Percentiles rank a stretch among this genome's conserved stretches.
Conservation (phyloP, 139 green algal species). For the Dunaliella sp. region DNA sequence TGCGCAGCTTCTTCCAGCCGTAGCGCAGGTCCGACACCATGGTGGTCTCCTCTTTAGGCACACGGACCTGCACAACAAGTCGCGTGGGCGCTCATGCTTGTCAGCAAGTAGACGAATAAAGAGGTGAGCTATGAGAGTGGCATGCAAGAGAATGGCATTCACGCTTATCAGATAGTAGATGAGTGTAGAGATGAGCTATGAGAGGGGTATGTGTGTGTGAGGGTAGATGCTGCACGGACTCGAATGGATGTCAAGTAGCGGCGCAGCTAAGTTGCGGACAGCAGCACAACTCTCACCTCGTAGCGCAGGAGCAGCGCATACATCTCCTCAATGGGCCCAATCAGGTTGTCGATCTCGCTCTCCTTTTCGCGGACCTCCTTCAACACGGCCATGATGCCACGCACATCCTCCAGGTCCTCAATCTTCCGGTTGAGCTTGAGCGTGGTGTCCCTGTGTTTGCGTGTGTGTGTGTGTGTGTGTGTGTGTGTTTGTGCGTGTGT, state of each 20-base stretch:
- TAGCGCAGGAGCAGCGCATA: conserved; percentile 87
- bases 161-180: no score
- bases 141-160: no score
- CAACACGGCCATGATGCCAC: conserved; percentile 76
- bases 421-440: conserved; percentile 80
- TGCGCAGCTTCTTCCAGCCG: conserved; percentile 87
- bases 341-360: conserved; percentile 79
- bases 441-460: conserved; percentile 70
- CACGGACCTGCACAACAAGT: conserved; percentile 62
- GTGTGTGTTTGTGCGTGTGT: no score
- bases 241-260: no score
- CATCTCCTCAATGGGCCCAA: conserved; percentile 92
- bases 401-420: conserved; percentile 84
- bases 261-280: no score
- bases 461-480: no score
- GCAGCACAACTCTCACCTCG: conserved; percentile 49
- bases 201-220: no score
- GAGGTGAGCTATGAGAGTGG: no score
- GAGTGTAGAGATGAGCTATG: no score
- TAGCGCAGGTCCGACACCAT: conserved; percentile 85
- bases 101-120: no score
- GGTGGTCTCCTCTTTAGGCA: conserved; percentile 91
- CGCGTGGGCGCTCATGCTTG: no score
- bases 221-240: no score
- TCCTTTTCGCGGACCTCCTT: conserved; percentile 87